A percentile compares a stretch with the other conserved stretches of the same genome.
These are phyloP conservation scores for Chrysoporthe austroafricana DNA, from an alignment of 2,329 filamentous ascomycete genomes.

Conservation along the genomic window DNA sequence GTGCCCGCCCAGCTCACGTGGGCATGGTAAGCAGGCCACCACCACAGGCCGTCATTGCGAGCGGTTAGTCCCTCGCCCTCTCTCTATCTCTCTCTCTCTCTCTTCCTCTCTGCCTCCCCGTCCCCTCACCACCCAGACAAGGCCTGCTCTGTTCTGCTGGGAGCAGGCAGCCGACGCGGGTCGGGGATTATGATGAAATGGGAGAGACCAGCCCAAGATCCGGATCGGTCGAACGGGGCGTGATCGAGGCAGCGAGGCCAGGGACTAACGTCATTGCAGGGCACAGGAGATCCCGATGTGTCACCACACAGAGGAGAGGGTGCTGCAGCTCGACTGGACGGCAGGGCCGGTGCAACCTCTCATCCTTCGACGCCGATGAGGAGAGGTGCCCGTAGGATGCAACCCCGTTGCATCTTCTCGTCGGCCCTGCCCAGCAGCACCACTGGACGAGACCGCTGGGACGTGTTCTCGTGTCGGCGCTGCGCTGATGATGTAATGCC, in stretches of 20 bases:
- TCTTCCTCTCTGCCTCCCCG: too few species aligned
- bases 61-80: too few species aligned
- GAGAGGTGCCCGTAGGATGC: too few species aligned
- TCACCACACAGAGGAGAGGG: not conserved
- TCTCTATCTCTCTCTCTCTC: too few species aligned
- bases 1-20: too few species aligned
- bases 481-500: conserved; percentile 11
- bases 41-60: too few species aligned
- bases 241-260: not conserved
- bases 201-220: not conserved
- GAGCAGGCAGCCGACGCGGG: not conserved
- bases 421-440: not conserved
- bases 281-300: not conserved
- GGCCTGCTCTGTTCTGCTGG: not conserved
- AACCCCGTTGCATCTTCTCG: not conserved
- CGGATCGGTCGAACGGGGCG: conserved; percentile 1
- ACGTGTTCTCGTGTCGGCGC: not conserved
- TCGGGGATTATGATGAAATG: conserved; percentile 19
- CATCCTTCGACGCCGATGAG: not conserved
- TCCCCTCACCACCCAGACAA: too few species aligned
- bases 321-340: too few species aligned
- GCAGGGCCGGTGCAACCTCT: not conserved
- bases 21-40: too few species aligned
- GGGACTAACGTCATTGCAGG: conserved; percentile 13
- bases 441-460: not conserved